Percentiles rank a stretch among this genome's conserved stretches.
These are phyloP conservation scores for Podaxis pistillaris DNA, from an alignment of 768 basidiomycete species.

Conservation along the genomic window DNA sequence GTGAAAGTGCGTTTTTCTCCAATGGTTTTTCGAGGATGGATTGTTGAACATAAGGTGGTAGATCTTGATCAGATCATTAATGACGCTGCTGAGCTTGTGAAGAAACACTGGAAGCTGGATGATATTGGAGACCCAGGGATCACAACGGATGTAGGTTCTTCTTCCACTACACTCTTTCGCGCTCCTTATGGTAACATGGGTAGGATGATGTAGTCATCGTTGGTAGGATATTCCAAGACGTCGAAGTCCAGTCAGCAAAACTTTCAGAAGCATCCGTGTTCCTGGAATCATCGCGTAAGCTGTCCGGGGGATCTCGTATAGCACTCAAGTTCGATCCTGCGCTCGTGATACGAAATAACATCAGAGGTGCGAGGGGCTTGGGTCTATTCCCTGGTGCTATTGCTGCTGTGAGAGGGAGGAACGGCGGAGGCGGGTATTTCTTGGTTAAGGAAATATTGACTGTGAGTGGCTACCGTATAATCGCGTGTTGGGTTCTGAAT, in stretches of 20 bases:
- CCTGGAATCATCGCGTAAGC: slow-evolving; percentile 82
- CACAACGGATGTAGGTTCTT: slow-evolving; percentile 39
- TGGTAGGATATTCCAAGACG: slow-evolving; percentile 72
- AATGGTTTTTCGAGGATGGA: neutral
- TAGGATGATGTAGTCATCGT: slow-evolving; percentile 69
- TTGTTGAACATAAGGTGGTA: slow-evolving; percentile 26
- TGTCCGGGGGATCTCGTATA: slow-evolving; percentile 64
- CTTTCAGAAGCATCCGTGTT: slow-evolving; percentile 71
- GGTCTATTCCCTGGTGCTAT: slow-evolving; percentile 90
- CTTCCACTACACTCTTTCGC: neutral
- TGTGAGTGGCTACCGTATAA: slow-evolving; percentile 43
- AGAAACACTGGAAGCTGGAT: slow-evolving; percentile 62
- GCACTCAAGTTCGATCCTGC: slow-evolving; percentile 68
- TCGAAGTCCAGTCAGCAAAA: slow-evolving; percentile 61
- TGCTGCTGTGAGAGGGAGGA: slow-evolving; percentile 81
- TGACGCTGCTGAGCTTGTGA: slow-evolving; percentile 74
- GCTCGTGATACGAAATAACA: slow-evolving; percentile 63
- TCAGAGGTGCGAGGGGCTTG: slow-evolving; percentile 59
- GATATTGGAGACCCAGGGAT: slow-evolving; percentile 75
- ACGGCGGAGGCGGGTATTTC: slow-evolving; percentile 89
- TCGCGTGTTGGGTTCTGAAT: neutral
- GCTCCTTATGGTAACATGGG: slow-evolving; percentile 8
- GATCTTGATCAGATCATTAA: slow-evolving; percentile 88
- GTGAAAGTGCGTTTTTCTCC: slow-evolving; percentile 57
- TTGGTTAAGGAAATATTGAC: slow-evolving; percentile 76